Base-by-base conservation (phyloP, 345 rosid genomes). In the Erysimum cheiranthoides region DNA sequence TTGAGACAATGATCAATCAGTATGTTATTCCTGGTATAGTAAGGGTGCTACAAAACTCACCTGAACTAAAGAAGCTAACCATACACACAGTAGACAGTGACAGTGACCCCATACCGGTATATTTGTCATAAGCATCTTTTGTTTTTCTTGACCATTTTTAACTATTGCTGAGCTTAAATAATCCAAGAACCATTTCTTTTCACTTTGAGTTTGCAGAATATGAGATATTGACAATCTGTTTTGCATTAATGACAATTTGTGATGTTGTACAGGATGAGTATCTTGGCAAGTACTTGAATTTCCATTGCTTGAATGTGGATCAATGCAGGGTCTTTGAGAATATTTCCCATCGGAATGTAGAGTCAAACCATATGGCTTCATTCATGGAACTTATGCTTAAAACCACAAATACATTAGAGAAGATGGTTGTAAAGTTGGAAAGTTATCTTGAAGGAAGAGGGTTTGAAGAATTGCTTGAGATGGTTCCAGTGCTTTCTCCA, bases 381-480 rank as follows among this genome's bases (percentile, higher is more conserved):
- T 65, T 65, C 42, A 28, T 65, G 38, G 13, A 42, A 27, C 51
- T 42, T 27, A 10, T 62, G 68, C 8, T 63, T 63, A 63, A 63
- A 28, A 28, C 30, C 68, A 63, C 68, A 63, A 28, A 43, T n/a
- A 9, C 38, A 28, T 43, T 43, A 63, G 68, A 43, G 25, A 63
- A 63, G 5, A n/a, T 43, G 53, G 45, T 63, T 21, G 13, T 63
- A 10, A 4, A 30, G 17, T 14, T 45, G 38, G 68, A 42, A 32
- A 18, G 9, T 63, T 14, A 28, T 51, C 68, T 16, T 64, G 3
- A 38, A 2, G 40, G 11, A 38, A 38, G 12, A 28, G 8, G 40
- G 16, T 45, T 64, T 10, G 18, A 10, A 38, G 40, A 38, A 38
- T 38, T 38, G 40, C 40, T 38, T 38, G 35, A 46, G 69, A 45